These are phyloP conservation scores for Colletotrichum orbiculare DNA, from an alignment of 2,329 filamentous ascomycete genomes.

Conservation along the genomic window DNA sequence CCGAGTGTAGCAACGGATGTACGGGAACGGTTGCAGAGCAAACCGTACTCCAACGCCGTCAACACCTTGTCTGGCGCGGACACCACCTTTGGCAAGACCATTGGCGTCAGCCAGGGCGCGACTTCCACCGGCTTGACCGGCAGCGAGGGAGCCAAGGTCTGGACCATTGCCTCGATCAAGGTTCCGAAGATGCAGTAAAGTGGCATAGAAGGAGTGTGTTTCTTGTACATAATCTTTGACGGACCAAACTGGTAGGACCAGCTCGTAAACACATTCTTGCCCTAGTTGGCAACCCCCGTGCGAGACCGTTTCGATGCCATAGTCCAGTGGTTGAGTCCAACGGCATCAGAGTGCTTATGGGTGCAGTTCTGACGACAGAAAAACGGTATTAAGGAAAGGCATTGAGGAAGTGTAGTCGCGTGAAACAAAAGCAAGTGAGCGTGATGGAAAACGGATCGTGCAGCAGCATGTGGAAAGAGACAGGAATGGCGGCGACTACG, in stretches of 20 bases:
- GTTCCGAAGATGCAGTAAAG: constrained; percentile 41
- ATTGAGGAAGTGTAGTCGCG: too few species aligned
- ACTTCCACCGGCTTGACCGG: constrained; percentile 48
- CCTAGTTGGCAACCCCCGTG: too few species aligned
- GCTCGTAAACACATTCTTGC: too few species aligned
- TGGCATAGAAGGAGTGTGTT: background rate
- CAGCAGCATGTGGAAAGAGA: too few species aligned
- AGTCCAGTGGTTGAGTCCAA: too few species aligned
- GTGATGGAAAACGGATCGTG: too few species aligned
- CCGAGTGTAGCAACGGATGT: constrained; percentile 51
- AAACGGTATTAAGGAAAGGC: too few species aligned
- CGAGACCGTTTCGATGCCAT: too few species aligned
- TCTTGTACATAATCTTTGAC: constrained; percentile 27
- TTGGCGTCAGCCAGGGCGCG: constrained; percentile 43
- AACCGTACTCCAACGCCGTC: constrained; percentile 50
- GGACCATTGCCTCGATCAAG: constrained; percentile 49
- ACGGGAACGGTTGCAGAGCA: constrained; percentile 51
- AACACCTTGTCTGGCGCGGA: constrained; percentile 50
- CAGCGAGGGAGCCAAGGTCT: constrained; percentile 48
- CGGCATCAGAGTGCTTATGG: too few species aligned
- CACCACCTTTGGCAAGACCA: constrained; percentile 43
- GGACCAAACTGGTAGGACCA: constrained; percentile 5
- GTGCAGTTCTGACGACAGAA: too few species aligned
- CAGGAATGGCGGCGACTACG: too few species aligned
- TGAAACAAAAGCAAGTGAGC: too few species aligned